Conservation (phyloP, 129 eudicot species). For the Gnaphalium uliginosum region DNA sequence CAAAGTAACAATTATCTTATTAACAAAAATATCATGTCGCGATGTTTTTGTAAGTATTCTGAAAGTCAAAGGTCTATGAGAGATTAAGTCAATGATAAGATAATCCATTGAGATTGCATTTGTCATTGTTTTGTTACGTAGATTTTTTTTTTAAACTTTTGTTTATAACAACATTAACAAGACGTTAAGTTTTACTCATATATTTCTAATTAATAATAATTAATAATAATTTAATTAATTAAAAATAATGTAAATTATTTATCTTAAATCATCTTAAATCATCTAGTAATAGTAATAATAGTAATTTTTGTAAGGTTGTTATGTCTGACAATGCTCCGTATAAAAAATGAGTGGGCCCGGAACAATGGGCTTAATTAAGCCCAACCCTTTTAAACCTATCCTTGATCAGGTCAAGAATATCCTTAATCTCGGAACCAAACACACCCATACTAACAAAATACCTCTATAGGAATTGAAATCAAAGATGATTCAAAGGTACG, state of each 20-base stretch:
- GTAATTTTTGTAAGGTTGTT: background rate
- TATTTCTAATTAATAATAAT: no score
- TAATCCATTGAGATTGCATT: background rate
- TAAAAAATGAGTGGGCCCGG: background rate
- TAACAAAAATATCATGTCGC: background rate
- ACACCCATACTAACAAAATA: background rate
- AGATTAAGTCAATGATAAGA: background rate
- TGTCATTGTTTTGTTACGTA: background rate
- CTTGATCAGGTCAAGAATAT: conserved; percentile 2
- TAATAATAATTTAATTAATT: no score
- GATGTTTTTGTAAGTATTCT: background rate
- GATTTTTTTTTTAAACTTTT: no score
- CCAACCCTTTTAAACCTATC: background rate
- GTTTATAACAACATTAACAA: background rate
- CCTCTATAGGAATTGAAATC: background rate
- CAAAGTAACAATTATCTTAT: background rate
- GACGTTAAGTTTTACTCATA: no score
- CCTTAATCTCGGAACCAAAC: background rate
- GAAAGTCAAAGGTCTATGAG: background rate
- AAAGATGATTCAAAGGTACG: background rate
- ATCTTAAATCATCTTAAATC: no score
- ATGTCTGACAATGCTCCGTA: background rate
- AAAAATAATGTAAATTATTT: no score
- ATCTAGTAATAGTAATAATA: no score
- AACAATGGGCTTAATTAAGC: background rate